Evolutionary conservation across 768 basidiomycete species (phyloP).

Genomic region (Phlebiopsis flavidoalba): DNA sequence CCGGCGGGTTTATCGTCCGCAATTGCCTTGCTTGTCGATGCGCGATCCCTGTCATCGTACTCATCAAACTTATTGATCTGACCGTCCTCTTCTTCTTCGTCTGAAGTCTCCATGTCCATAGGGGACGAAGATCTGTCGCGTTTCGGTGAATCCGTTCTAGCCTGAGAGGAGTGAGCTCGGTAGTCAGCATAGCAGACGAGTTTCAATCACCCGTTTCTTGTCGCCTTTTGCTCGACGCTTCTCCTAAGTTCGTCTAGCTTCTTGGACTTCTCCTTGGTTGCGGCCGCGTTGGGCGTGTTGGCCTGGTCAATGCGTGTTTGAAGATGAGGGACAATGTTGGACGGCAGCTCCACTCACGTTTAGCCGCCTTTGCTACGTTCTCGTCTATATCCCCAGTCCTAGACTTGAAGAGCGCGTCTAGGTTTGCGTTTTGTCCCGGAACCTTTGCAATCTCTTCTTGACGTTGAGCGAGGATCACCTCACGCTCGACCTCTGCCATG

Average conservation of each 20-base stretch:
- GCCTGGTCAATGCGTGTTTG: slow-evolving; percentile 36
- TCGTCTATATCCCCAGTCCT: slow-evolving; percentile 53
- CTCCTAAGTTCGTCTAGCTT: slow-evolving; percentile 84
- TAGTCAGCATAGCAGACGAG: slow-evolving; percentile 8
- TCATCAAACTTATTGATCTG: slow-evolving; percentile 71
- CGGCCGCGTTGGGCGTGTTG: slow-evolving; percentile 69
- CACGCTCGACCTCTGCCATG: slow-evolving; percentile 86
- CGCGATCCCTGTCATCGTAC: slow-evolving; percentile 61
- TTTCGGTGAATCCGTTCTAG: slow-evolving; percentile 49
- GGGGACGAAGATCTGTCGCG: slow-evolving; percentile 74
- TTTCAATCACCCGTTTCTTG: slow-evolving; percentile 65
- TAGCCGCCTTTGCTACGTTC: slow-evolving; percentile 65
- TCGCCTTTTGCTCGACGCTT: slow-evolving; percentile 87
- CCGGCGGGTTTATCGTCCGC: slow-evolving; percentile 45
- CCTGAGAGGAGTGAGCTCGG: slow-evolving; percentile 29
- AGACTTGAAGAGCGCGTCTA: slow-evolving; percentile 70
- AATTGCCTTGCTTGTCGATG: slow-evolving; percentile 37
- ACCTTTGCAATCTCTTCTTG: slow-evolving; percentile 75
- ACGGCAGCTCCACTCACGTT: slow-evolving; percentile 46
- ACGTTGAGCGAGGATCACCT: slow-evolving; percentile 77
- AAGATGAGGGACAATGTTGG: not conserved
- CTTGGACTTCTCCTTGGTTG: slow-evolving; percentile 73
- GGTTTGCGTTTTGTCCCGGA: slow-evolving; percentile 55
- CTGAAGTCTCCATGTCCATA: slow-evolving; percentile 82
- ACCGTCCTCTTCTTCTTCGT: slow-evolving; percentile 73